Conservation (phyloP, 192 early-diverging fungal species). For the Spizellomyces sp. region DNA sequence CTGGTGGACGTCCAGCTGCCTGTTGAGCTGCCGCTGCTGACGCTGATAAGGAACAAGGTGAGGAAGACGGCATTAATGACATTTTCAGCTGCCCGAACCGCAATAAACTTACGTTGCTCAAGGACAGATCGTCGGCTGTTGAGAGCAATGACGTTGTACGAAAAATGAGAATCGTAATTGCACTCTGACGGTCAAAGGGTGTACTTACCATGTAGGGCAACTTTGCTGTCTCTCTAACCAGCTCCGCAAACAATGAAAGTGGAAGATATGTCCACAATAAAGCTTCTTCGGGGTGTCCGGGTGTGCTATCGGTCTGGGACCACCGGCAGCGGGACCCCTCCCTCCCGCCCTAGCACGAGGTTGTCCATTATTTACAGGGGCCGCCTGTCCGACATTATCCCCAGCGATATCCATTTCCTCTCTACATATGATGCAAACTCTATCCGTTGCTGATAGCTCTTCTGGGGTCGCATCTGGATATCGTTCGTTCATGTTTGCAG, state of each 20-base stretch:
- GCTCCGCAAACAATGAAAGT: slow-evolving; percentile 92
- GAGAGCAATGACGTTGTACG: too few species aligned
- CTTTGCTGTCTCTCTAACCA: slow-evolving; percentile 98
- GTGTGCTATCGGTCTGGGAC: slow-evolving; percentile 10
- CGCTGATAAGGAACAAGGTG: slow-evolving; percentile 7
- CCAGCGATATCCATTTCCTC: slow-evolving; percentile 82
- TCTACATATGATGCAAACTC: slow-evolving; percentile 91
- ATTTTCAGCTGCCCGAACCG: not conserved
- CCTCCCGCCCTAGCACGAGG: slow-evolving; percentile 6
- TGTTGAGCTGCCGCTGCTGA: slow-evolving; percentile 17
- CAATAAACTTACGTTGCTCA: slow-evolving; percentile 25
- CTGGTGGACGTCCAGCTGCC: slow-evolving; percentile 8
- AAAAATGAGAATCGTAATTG: too few species aligned
- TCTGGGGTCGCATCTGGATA: slow-evolving; percentile 90
- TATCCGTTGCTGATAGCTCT: slow-evolving; percentile 80
- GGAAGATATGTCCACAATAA: slow-evolving; percentile 96
- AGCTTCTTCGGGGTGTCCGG: slow-evolving; percentile 86
- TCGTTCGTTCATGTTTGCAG: slow-evolving; percentile 93
- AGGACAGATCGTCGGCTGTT: slow-evolving; percentile 46
- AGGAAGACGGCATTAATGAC: not conserved
- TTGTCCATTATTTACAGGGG: slow-evolving; percentile 19
- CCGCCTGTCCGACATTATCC: slow-evolving; percentile 18
- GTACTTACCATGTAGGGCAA: slow-evolving; percentile 82
- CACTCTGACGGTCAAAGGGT: not conserved
- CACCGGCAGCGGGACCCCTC: not conserved